Percentiles rank a stretch among this genome's conserved stretches.
Conservation (phyloP, 2,329 filamentous ascomycete genomes). For the Huntiella omanensis region DNA sequence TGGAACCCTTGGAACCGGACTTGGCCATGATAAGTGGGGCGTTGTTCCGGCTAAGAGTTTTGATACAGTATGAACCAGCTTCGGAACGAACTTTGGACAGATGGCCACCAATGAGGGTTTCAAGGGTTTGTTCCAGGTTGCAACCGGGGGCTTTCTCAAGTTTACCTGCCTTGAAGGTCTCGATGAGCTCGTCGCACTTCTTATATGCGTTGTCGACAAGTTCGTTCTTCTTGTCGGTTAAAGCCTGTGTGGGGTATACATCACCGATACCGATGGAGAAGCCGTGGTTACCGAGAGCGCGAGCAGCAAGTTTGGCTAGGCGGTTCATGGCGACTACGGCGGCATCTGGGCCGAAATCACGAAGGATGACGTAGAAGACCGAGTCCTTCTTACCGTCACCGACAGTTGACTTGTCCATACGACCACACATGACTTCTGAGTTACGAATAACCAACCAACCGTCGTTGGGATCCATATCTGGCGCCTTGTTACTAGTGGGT, state of each 20-base stretch:
- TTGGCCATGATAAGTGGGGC: slow-evolving; percentile 92
- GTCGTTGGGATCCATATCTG: slow-evolving; percentile 70
- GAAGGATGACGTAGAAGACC: slow-evolving; percentile 87
- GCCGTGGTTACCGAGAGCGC: slow-evolving; percentile 73
- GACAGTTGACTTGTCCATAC: slow-evolving; percentile 97
- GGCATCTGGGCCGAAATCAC: slow-evolving; percentile 81
- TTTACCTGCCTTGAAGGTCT: slow-evolving; percentile 59
- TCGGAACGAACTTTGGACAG: slow-evolving; percentile 81
- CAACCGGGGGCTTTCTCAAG: slow-evolving; percentile 76
- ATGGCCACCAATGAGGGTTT: slow-evolving; percentile 78
- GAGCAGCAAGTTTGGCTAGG: slow-evolving; percentile 72
- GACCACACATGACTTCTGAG: slow-evolving; percentile 91
- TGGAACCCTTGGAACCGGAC: slow-evolving; percentile 89
- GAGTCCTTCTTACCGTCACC: slow-evolving; percentile 95
- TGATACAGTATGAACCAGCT: slow-evolving; percentile 79
- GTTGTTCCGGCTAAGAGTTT: slow-evolving; percentile 77
- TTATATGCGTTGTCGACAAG: slow-evolving; percentile 64
- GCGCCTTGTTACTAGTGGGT: slow-evolving; percentile 33
- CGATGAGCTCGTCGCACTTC: slow-evolving; percentile 67
- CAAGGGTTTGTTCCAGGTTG: slow-evolving; percentile 78
- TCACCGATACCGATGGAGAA: slow-evolving; percentile 95
- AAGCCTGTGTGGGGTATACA: slow-evolving; percentile 60
- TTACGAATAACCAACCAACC: slow-evolving; percentile 86
- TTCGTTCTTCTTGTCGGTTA: slow-evolving; percentile 54
- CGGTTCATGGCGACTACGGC: slow-evolving; percentile 88